Percentiles rank a stretch among this genome's conserved stretches.
Evolutionary conservation across 768 basidiomycete genomes (phyloP).

Genomic region (Gloeophyllum trabeum): DNA sequence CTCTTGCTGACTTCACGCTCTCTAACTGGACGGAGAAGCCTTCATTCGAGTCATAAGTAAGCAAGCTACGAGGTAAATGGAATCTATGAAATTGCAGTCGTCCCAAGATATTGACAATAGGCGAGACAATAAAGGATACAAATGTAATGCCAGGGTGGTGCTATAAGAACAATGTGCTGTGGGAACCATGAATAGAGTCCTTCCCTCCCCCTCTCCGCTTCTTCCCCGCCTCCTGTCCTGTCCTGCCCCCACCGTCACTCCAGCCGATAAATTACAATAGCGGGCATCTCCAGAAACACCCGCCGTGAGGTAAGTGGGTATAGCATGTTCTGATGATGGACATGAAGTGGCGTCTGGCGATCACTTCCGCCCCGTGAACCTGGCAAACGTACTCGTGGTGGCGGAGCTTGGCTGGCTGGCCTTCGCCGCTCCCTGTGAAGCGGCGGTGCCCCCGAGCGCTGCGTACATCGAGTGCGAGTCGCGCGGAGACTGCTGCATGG

Average conservation of each 20-base stretch:
- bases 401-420: conserved; percentile 9
- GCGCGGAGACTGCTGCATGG: conserved; percentile 50
- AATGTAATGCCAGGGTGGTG: too few relatives aligned
- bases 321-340: not conserved
- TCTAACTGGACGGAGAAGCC: too few relatives aligned
- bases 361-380: not conserved
- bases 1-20: too few relatives aligned
- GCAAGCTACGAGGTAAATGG: too few relatives aligned
- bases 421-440: conserved; percentile 12
- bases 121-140: too few relatives aligned
- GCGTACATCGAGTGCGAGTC: conserved; percentile 50
- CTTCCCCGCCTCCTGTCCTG: not conserved
- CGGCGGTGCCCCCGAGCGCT: conserved; percentile 25
- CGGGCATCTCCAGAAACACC: not conserved
- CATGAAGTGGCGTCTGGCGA: not conserved
- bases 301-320: not conserved
- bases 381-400: not conserved
- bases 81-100: too few relatives aligned
- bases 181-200: not conserved
- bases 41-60: too few relatives aligned
- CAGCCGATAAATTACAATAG: not conserved
- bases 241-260: not conserved
- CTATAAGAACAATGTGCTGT: too few relatives aligned
- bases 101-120: too few relatives aligned
- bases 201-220: not conserved